Base-by-base conservation (phyloP, 768 basidiomycete species). In the Cytidiella melzeri region DNA sequence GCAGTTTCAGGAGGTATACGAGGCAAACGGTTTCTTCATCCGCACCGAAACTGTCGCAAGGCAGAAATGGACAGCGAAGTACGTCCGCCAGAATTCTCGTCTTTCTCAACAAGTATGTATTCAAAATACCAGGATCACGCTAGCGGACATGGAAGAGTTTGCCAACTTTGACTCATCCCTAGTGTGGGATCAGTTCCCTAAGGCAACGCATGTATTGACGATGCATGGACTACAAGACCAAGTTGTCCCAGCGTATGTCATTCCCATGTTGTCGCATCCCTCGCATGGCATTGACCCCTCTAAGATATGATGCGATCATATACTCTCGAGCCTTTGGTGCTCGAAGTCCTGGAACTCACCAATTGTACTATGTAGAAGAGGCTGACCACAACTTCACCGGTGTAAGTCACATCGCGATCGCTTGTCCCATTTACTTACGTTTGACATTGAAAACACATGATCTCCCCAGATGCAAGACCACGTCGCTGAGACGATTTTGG, bases 371-470 rank as follows among this genome's bases (percentile, higher is more conserved):
- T 21, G 67, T 88, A 34, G 89, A 91, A 62, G 76, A 74, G 39
- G 85, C 83, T 6, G 87, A 89, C 67, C 89, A 91, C 60, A 91
- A 90, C 64, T 85, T 83, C 57, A 80, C 78, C 20, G 80, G 82
- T 20, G 76, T 77, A 51, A 38, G 72, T 50, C 7, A 21, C n/a
- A n/a, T n/a, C n/a, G n/a, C n/a, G n/a, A n/a, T n/a, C n/a, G n/a
- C n/a, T n/a, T n/a, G n/a, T n/a, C n/a, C n/a, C n/a, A n/a, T n/a
- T n/a, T n/a, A n/a, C n/a, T n/a, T n/a, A n/a, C n/a, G n/a, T n/a
- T n/a, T n/a, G n/a, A n/a, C n/a, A n/a, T n/a, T n/a, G n/a, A n/a
- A n/a, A n/a, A n/a, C n/a, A n/a, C 24, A 23, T 25, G 20, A 11
- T 40, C 10, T n/a, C n/a, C n/a, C 11, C 23, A 24, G n/a, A 18